These are phyloP conservation scores for Fraxinus ornus DNA, from an alignment of 305 asterid genomes.

Conservation along the genomic window DNA sequence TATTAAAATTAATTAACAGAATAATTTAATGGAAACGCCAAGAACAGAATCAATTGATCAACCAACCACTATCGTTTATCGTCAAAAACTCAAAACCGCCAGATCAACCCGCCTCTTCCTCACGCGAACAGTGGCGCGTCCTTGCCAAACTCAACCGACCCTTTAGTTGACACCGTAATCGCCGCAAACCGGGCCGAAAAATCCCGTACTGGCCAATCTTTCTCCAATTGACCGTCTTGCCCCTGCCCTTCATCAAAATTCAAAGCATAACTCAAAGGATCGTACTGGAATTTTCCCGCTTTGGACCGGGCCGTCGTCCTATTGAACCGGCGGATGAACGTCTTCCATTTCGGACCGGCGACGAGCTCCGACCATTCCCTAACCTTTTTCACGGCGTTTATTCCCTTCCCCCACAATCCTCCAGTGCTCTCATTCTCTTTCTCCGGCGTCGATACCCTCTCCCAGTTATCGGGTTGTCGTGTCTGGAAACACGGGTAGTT, in stretches of 20 bases:
- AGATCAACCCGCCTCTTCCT: not conserved
- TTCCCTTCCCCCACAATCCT: constrained; percentile 46
- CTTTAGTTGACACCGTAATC: constrained; percentile 24
- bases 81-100: not conserved
- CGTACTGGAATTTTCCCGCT: constrained; percentile 54
- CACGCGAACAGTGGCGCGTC: constrained; percentile 26
- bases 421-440: constrained; percentile 24
- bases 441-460: constrained; percentile 42
- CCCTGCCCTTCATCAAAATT: constrained; percentile 71
- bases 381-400: constrained; percentile 42
- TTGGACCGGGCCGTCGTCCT: constrained; percentile 28
- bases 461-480: constrained; percentile 48
- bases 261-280: constrained; percentile 63
- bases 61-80: not conserved
- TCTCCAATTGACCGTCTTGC: constrained; percentile 37
- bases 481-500: constrained; percentile 32
- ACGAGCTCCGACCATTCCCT: constrained; percentile 75
- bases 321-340: constrained; percentile 65
- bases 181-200: constrained; percentile 55
- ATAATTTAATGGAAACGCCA: not conserved
- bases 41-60: not conserved
- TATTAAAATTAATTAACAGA: not conserved
- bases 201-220: constrained; percentile 40
- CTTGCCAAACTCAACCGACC: constrained; percentile 29
- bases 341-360: constrained; percentile 88